Evolutionary conservation across 2,329 filamentous ascomycete species (phyloP).

Genomic region (Aspergillus bombycis): DNA sequence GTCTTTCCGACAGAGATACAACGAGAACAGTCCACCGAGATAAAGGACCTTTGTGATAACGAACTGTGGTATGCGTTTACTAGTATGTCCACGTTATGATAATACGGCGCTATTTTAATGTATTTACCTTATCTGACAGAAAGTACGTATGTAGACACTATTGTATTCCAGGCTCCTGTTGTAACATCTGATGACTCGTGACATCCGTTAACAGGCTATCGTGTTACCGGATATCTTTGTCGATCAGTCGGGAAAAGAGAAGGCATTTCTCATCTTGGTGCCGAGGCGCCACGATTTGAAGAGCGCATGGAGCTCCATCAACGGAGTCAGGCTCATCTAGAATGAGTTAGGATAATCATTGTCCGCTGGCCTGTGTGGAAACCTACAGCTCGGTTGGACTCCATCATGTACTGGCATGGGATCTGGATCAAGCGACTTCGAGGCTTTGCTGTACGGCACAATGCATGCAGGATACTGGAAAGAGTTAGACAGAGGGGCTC

Average conservation of each 20-base stretch:
- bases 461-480: slow-evolving; percentile 55
- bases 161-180: not conserved
- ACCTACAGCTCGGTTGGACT: slow-evolving; percentile 32
- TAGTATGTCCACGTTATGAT: not conserved
- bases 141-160: not conserved
- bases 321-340: slow-evolving; percentile 46
- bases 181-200: not conserved
- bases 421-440: slow-evolving; percentile 44
- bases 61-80: not conserved
- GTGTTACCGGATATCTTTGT: slow-evolving; percentile 23
- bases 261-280: slow-evolving; percentile 55
- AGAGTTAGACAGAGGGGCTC: not conserved
- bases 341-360: slow-evolving; percentile 9
- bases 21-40: not conserved
- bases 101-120: not conserved
- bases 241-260: slow-evolving; percentile 34
- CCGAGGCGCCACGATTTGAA: slow-evolving; percentile 52
- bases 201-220: too few species aligned
- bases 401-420: slow-evolving; percentile 33
- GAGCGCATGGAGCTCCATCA: slow-evolving; percentile 50
- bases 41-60: not conserved
- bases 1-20: not conserved
- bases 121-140: not conserved
- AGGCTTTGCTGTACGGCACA: slow-evolving; percentile 50
- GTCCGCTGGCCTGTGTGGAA: not conserved